Percentiles rank a stretch among this genome's conserved stretches.
Evolutionary conservation across 768 basidiomycete species (phyloP).

Genomic region (Amanita phalloides): DNA sequence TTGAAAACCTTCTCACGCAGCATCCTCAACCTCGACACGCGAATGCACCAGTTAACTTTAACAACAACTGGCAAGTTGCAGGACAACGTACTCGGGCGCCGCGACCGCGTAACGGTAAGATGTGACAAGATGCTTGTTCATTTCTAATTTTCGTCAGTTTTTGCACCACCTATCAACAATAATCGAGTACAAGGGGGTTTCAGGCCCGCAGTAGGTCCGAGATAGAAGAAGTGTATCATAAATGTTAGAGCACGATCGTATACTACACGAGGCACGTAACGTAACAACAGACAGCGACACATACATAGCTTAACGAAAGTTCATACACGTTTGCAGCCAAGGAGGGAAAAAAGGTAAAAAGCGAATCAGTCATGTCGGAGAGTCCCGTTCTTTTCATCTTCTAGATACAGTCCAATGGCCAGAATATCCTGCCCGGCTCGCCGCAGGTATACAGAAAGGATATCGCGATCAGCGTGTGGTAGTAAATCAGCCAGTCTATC

Average conservation of each 20-base stretch:
- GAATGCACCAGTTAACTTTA: background rate
- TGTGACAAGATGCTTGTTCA: background rate
- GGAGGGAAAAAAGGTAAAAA: background rate
- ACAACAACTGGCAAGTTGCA: background rate
- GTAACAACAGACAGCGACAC: constrained; percentile 1
- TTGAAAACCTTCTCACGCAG: constrained; percentile 51
- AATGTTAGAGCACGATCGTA: background rate
- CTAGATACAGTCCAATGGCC: constrained; percentile 80
- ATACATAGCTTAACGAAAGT: background rate
- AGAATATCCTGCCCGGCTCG: constrained; percentile 71
- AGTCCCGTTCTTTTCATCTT: constrained; percentile 71
- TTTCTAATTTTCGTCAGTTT: constrained; percentile 20
- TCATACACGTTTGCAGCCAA: background rate
- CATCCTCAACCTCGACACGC: constrained; percentile 8
- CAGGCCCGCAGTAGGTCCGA: constrained; percentile 27
- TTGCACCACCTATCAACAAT: constrained; percentile 24
- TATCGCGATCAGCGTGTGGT: constrained; percentile 57
- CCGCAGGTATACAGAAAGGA: constrained; percentile 63
- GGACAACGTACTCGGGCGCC: background rate
- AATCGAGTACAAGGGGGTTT: constrained; percentile 32
- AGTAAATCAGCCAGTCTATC: constrained; percentile 61
- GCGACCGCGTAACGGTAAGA: constrained; percentile 1
- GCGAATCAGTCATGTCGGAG: constrained; percentile 22
- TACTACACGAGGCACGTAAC: background rate
- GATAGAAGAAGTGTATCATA: constrained; percentile 3